Evolutionary conservation across 371 early-diverging fungal species (phyloP).

Genomic region (Dinochytrium kinnereticum): DNA sequence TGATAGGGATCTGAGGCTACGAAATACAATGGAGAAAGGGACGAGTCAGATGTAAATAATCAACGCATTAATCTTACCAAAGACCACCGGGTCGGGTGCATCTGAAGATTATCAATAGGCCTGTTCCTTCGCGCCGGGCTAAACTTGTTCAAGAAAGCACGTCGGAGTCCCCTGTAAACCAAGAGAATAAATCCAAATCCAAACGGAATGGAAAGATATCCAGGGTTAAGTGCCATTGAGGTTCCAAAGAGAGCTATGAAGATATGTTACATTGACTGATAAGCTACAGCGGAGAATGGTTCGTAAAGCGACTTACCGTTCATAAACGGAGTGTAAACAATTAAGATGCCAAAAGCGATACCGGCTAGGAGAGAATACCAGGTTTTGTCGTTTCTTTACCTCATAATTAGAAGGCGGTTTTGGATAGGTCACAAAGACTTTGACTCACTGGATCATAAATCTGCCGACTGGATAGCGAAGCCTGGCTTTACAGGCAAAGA

Average conservation of each 20-base stretch:
- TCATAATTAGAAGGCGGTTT: no score
- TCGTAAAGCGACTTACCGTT: slow-evolving; percentile 44
- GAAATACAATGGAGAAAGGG: no score
- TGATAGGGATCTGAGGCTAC: no score
- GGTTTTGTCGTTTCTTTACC: slow-evolving; percentile 42
- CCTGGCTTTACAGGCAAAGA: slow-evolving; percentile 89
- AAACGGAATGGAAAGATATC: slow-evolving; percentile 44
- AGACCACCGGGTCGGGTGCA: slow-evolving; percentile 12
- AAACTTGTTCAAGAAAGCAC: neutral
- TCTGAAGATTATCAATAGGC: slow-evolving; percentile 13
- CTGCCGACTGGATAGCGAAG: slow-evolving; percentile 76
- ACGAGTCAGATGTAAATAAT: no score
- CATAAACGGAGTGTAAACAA: slow-evolving; percentile 52
- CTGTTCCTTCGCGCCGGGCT: neutral
- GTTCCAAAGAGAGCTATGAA: slow-evolving; percentile 48
- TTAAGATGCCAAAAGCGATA: slow-evolving; percentile 34
- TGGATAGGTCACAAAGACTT: no score
- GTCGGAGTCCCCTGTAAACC: slow-evolving; percentile 20
- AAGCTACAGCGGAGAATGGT: no score
- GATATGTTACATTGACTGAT: no score
- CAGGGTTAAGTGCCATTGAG: slow-evolving; percentile 41
- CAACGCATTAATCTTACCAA: no score
- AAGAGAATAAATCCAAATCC: slow-evolving; percentile 38
- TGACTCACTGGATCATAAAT: slow-evolving; percentile 69
- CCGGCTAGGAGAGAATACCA: slow-evolving; percentile 42